These are phyloP conservation scores for Populus alba DNA, from an alignment of 345 rosid genomes.

Conservation along the genomic window DNA sequence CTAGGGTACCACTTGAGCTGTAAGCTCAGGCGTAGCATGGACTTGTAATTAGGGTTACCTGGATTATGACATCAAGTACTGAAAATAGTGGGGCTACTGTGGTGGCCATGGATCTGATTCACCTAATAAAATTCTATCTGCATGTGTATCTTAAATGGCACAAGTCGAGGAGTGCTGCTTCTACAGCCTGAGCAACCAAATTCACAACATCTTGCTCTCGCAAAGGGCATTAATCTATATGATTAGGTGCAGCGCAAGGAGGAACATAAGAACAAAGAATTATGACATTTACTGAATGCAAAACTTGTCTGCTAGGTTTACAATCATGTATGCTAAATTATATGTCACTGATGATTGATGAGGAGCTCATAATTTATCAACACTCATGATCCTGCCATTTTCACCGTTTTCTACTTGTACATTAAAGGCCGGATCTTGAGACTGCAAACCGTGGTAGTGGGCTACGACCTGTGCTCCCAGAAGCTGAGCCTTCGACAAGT, in stretches of 20 bases:
- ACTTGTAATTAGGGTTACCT: too few relatives aligned
- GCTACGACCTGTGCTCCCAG: constrained; percentile 78
- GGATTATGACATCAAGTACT: too few relatives aligned
- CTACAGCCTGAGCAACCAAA: neutral
- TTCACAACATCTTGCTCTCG: neutral
- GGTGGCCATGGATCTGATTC: too few relatives aligned
- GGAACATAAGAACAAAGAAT: neutral
- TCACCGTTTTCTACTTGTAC: constrained; percentile 52
- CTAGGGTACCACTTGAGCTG: too few relatives aligned
- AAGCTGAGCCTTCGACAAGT: constrained; percentile 59
- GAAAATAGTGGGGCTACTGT: too few relatives aligned
- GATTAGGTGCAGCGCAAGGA: neutral
- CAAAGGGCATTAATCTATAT: neutral
- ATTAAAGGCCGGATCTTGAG: constrained; percentile 90
- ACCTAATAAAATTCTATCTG: too few relatives aligned
- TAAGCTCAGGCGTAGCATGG: too few relatives aligned
- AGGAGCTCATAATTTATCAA: neutral
- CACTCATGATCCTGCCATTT: neutral
- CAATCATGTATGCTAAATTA: too few relatives aligned
- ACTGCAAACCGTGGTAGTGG: constrained; percentile 90
- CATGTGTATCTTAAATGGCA: too few relatives aligned
- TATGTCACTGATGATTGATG: neutral
- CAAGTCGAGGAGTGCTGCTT: neutral
- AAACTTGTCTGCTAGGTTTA: neutral
- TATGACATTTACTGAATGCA: neutral